A percentile compares a stretch with the other conserved stretches of the same genome.
Conservation (phyloP, 176 grass and related monocot species). For the Carex scoparia region DNA sequence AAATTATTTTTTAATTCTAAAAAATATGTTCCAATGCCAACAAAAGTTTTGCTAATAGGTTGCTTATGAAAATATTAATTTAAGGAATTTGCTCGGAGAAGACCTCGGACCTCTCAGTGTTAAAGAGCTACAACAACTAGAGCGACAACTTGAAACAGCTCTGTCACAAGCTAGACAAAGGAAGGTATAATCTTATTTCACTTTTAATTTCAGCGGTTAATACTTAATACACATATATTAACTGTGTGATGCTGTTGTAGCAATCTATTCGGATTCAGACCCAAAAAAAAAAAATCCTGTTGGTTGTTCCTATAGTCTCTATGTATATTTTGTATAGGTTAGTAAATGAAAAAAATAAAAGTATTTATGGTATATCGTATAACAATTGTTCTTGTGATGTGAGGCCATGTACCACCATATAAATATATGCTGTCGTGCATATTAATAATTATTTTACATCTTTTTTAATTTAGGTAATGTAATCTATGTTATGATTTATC, state of each 20-base stretch:
- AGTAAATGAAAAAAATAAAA: background rate
- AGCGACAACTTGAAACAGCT: constrained; percentile 86
- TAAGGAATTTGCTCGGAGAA: constrained; percentile 92
- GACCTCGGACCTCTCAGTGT: constrained; percentile 89
- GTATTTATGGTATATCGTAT: too few relatives aligned
- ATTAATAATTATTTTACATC: background rate
- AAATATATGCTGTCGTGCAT: background rate
- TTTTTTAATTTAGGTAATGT: background rate
- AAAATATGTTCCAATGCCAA: background rate
- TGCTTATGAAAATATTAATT: background rate
- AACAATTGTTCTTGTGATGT: too few relatives aligned
- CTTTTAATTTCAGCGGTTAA: background rate
- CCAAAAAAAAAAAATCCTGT: background rate
- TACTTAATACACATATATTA: background rate
- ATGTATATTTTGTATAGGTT: background rate
- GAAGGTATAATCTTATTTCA: constrained; percentile 42
- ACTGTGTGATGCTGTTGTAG: background rate
- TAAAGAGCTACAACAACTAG: constrained; percentile 90
- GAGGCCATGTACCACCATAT: background rate
- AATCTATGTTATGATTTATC: background rate
- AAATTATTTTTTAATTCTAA: background rate
- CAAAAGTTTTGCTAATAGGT: background rate
- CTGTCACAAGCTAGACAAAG: constrained; percentile 72
- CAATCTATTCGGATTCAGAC: background rate
- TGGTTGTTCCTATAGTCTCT: background rate